Base-by-base conservation (phyloP, 768 basidiomycete genomes). In the Mycena latifolia region DNA sequence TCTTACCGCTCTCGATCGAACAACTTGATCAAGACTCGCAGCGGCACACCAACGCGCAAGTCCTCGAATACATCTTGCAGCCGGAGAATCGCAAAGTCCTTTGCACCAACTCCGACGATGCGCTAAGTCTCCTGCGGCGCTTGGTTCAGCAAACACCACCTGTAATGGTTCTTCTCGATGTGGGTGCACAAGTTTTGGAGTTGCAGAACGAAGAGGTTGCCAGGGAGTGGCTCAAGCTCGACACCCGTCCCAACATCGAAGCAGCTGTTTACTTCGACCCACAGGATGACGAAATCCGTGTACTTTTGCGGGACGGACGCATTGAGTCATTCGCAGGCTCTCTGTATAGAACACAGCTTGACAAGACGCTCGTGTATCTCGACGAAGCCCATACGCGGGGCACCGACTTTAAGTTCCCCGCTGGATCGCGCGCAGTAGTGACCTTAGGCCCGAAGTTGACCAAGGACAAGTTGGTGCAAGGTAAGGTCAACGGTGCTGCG, bases 151-250 rank as follows among this genome's bases (percentile, higher is more conserved):
- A 84, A 65, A 57, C 56, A 1, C 81, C 80, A 5, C 71, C 76
- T n/a, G 77, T 87, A 28, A 77, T 77, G 25, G 85, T 88, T 8
- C 72, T 88, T 22, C 72, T 88, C 18, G 86, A 88, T 47, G 86
- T 88, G 17, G 87, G 86, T 4, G 86, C 86, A 0, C 86, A 88
- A 65, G 84, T 88, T 75, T 74, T 88, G 11, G 86, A 88, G 47
- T 74, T 86, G 61, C 72, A 77, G 25, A 88, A 86, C 63, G 35
- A 69, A 2, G 74, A 83, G 27, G 55, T 88, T 6, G 83, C 78
- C 2, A 35, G 58, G n/a, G 46, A 69, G 2, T 88, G 87, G 88
- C 72, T 88, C 5, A 62, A 55, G 20, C 50, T 74, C 25, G 66
- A 69, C 2, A 50, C 18, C 3, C 52, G 53, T 24, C 58, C 65